phyloP scores from a whole-genome alignment of 2,329 filamentous ascomycete genomes.

The Leptosphaerulina australis region DNA sequence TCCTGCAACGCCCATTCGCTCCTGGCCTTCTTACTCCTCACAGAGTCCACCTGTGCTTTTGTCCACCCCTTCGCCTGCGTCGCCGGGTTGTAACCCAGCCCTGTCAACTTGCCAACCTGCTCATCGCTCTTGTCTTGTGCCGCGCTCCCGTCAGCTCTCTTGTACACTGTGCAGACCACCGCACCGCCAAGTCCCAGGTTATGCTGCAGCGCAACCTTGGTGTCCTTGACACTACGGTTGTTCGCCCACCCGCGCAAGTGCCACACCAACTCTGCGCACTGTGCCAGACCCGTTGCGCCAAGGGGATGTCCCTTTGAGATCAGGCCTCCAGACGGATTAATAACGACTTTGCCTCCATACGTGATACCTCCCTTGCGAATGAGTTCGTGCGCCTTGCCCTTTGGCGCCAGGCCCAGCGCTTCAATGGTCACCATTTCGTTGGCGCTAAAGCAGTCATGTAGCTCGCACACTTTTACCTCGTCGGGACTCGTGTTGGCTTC shows the following conservation, averaged over 20 bases:
- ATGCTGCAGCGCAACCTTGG: constrained; percentile 81
- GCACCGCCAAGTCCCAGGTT: constrained; percentile 92
- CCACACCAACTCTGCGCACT: constrained; percentile 95
- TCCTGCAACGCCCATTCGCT: constrained; percentile 80
- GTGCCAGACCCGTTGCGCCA: constrained; percentile 90
- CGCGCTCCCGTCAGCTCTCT: constrained; percentile 75
- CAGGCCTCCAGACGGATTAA: constrained; percentile 92
- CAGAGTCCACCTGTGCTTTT: constrained; percentile 69
- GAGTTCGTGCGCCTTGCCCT: constrained; percentile 89
- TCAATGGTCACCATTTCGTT: constrained; percentile 94
- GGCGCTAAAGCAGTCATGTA: constrained; percentile 96
- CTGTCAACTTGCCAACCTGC: constrained; percentile 68
- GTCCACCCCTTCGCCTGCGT: constrained; percentile 90
- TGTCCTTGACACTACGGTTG: constrained; percentile 74
- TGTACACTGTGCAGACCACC: constrained; percentile 88
- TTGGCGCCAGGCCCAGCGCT: constrained; percentile 75
- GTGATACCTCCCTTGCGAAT: constrained; percentile 88
- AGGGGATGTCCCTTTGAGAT: constrained; percentile 97
- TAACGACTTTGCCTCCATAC: constrained; percentile 79
- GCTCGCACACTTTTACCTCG: constrained; percentile 83
- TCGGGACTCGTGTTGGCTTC: constrained; percentile 71
- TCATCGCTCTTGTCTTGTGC: constrained; percentile 66
- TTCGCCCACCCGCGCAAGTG: constrained; percentile 95
- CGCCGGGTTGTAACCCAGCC: constrained; percentile 89
- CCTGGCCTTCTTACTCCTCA: constrained; percentile 70